Evolutionary conservation across 2,329 filamentous ascomycete genomes (phyloP).

Genomic region (Drechmeria coniospora): DNA sequence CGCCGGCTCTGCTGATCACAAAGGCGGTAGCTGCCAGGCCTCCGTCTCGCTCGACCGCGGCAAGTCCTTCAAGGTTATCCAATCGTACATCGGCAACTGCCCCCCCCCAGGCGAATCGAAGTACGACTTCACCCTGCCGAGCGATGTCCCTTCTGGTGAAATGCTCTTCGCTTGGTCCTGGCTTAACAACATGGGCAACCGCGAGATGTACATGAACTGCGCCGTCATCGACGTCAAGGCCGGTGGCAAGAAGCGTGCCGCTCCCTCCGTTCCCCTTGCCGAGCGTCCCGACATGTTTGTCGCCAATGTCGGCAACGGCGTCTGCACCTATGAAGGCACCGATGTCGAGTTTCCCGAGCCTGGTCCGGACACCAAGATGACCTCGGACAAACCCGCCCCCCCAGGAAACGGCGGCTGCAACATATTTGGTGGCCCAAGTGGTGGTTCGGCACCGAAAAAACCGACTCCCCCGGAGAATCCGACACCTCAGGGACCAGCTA

Average conservation of each 20-base stretch:
- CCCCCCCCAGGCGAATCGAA: slow-evolving; percentile 27
- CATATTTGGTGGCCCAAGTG: too few relatives aligned
- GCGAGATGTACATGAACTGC: slow-evolving; percentile 83
- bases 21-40: slow-evolving; percentile 63
- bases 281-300: slow-evolving; percentile 53
- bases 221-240: slow-evolving; percentile 48
- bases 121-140: slow-evolving; percentile 53
- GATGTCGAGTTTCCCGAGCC: slow-evolving; percentile 50
- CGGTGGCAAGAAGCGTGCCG: slow-evolving; percentile 18
- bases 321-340: slow-evolving; percentile 38
- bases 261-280: slow-evolving; percentile 24
- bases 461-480: too few relatives aligned
- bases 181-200: slow-evolving; percentile 63
- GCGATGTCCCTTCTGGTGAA: slow-evolving; percentile 40
- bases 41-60: slow-evolving; percentile 61
- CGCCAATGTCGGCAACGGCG: slow-evolving; percentile 49
- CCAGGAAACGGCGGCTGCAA: too few relatives aligned
- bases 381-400: too few relatives aligned
- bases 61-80: slow-evolving; percentile 51
- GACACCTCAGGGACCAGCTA: too few relatives aligned
- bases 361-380: slow-evolving; percentile 39
- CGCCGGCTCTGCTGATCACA: slow-evolving; percentile 45
- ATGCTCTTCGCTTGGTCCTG: slow-evolving; percentile 63
- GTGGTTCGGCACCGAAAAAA: too few relatives aligned
- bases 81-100: slow-evolving; percentile 40